Evolutionary conservation across 345 rosid genomes (phyloP), one percentile per base, ranked within the genome.

Genomic region (Salix exigua): DNA sequence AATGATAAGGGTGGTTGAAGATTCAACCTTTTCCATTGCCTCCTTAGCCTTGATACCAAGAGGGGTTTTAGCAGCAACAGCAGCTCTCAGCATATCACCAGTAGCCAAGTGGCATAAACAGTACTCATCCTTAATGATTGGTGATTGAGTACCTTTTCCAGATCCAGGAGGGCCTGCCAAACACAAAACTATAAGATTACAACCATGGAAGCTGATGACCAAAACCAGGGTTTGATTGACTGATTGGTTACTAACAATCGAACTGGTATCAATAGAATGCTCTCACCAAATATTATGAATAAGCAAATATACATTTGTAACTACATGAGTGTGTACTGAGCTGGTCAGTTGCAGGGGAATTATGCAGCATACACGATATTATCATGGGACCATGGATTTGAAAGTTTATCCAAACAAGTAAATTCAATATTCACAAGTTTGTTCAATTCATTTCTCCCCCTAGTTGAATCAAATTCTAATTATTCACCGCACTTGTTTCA

Each of bases 51-150:
- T 94, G 66, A 94, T 66, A 63, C 99, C 98, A 78, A 96, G 97
- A 79, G 97, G 97, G 28, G 97, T 90, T 84, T 94, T 96, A 58
- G 95, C 93, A 58, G 97, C 89, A 78, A 89, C 98, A 71, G 99
- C 97, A 63, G 97, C 97, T 91, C 99, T 87, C 81, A 96, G 83
- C 98, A 96, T 96, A 77, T 96, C 99, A 10, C 99, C 99, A 42
- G 99, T 92, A 66, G 99, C 97, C 90, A 96, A 86, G 89, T 96
- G 99, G 75, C 99, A 96, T 76, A 96, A 82, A 80, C 99, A 96
- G 75, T 83, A 88, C 84, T 96, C 98, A 70, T 96, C 97, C 84
- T 96, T 96, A 65, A 96, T 92, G 9, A 92, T 84, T 13, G 98
- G 97, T 35, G 98, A 96, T 66, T 96, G 98, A 48, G 99, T 95